Conservation (phyloP, 2,329 filamentous ascomycete species). For the Cryoendolithus antarcticus region DNA sequence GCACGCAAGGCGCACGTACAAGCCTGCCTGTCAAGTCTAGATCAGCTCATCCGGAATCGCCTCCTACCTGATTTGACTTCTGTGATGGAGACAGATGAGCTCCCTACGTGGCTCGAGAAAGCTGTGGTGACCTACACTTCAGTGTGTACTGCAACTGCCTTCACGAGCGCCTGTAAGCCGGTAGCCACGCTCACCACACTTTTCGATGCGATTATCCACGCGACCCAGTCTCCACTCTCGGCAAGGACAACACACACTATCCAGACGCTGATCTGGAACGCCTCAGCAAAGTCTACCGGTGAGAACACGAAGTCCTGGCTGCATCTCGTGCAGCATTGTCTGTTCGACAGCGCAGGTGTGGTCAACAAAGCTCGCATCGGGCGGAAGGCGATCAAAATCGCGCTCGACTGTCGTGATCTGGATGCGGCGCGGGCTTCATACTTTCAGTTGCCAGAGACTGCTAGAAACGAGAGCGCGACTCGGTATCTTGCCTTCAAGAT, state of each 20-base stretch:
- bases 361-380: slow-evolving; percentile 49
- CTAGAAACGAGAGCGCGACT: slow-evolving; percentile 15
- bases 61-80: slow-evolving; percentile 34
- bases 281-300: slow-evolving; percentile 3
- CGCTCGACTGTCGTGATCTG: slow-evolving; percentile 46
- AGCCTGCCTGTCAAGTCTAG: slow-evolving; percentile 39
- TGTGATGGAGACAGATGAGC: slow-evolving; percentile 1
- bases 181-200: not conserved
- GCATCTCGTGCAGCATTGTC: slow-evolving; percentile 48
- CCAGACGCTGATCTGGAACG: slow-evolving; percentile 71
- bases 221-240: slow-evolving; percentile 38
- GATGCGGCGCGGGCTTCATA: slow-evolving; percentile 44
- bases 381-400: slow-evolving; percentile 64
- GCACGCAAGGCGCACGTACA: slow-evolving; percentile 37
- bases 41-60: slow-evolving; percentile 50
- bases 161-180: not conserved
- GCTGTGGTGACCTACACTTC: slow-evolving; percentile 47
- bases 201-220: slow-evolving; percentile 35
- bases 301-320: slow-evolving; percentile 46
- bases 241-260: slow-evolving; percentile 52
- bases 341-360: slow-evolving; percentile 55
- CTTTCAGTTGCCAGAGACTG: slow-evolving; percentile 39
- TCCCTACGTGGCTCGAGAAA: slow-evolving; percentile 52
- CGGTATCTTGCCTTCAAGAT: slow-evolving; percentile 19
- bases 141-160: not conserved